Evolutionary conservation across 345 rosid genomes (phyloP).

Genomic region (Eucalyptus cloeziana): DNA sequence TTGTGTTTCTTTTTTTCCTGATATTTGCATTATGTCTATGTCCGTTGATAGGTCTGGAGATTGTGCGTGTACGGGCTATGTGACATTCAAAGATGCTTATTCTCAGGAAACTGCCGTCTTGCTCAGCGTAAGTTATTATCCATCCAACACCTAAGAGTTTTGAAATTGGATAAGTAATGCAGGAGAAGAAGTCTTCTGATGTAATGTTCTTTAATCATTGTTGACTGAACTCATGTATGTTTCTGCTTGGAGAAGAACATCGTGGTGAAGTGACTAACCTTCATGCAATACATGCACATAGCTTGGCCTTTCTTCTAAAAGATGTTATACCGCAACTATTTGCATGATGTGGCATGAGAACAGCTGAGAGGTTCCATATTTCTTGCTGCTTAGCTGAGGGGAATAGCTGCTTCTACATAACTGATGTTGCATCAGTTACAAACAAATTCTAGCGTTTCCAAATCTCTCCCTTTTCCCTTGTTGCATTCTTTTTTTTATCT

Average conservation of each 20-base stretch:
- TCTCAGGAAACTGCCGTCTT: conserved; percentile 76
- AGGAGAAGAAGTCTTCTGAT: not conserved
- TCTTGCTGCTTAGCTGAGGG: not conserved
- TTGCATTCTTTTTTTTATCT: not conserved
- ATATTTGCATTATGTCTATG: not conserved
- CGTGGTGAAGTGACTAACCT: not conserved
- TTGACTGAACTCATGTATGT: not conserved
- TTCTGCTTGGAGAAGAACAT: not conserved
- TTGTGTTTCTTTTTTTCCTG: not conserved
- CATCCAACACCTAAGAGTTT: not conserved
- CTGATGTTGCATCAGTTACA: not conserved
- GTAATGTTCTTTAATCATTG: not conserved
- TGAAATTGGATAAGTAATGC: not conserved
- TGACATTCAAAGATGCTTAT: conserved; percentile 70
- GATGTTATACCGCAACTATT: not conserved
- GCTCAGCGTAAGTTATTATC: conserved; percentile 44
- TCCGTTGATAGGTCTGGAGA: conserved; percentile 29
- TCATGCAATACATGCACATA: not conserved
- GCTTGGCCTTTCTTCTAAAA: not conserved
- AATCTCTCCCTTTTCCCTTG: not conserved
- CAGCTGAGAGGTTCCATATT: not conserved
- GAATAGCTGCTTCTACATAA: not conserved
- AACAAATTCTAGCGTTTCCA: not conserved
- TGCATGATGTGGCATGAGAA: not conserved
- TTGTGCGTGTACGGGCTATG: conserved; percentile 45